A percentile compares a stretch with the other conserved stretches of the same genome.
Evolutionary conservation across 805 yeast species (phyloP).

Genomic region (Pichia paraexigua): DNA sequence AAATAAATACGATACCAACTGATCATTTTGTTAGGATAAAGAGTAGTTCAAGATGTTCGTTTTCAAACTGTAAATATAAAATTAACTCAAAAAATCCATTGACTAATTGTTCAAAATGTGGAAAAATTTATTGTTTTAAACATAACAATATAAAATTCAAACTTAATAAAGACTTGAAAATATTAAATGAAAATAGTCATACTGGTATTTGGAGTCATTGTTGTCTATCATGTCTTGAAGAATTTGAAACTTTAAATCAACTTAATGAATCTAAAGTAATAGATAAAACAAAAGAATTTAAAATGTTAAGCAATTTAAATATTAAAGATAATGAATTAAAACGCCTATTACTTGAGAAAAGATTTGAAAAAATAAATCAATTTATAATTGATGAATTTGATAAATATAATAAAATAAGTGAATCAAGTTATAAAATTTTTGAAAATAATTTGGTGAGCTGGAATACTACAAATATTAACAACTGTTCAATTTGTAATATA

Average conservation of each 20-base stretch:
- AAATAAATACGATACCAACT: slow-evolving; percentile 23
- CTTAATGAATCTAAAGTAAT: background rate
- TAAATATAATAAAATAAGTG: slow-evolving; percentile 8
- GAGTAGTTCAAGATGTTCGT: slow-evolving; percentile 34
- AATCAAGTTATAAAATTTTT: slow-evolving; percentile 21
- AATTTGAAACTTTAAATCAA: slow-evolving; percentile 46
- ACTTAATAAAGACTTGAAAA: slow-evolving; percentile 36
- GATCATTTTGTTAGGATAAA: slow-evolving; percentile 52
- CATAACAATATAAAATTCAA: slow-evolving; percentile 53
- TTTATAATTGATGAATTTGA: slow-evolving; percentile 42
- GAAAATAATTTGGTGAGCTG: slow-evolving; percentile 53
- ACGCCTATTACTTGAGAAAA: slow-evolving; percentile 37
- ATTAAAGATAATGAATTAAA: slow-evolving; percentile 27
- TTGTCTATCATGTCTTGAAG: slow-evolving; percentile 53
- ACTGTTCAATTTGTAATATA: slow-evolving; percentile 59
- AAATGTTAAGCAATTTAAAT: slow-evolving; percentile 36
- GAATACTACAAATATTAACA: slow-evolving; percentile 43
- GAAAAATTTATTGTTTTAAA: slow-evolving; percentile 54
- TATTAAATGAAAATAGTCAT: slow-evolving; percentile 28
- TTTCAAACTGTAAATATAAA: background rate
- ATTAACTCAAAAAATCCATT: slow-evolving; percentile 47
- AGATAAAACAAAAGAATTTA: slow-evolving; percentile 10
- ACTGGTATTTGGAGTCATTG: slow-evolving; percentile 64
- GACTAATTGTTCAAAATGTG: slow-evolving; percentile 73
- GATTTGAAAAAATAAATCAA: slow-evolving; percentile 41